phyloP scores from a whole-genome alignment of 805 yeast genomes.

The Cyberlindnera mississippiensis region DNA sequence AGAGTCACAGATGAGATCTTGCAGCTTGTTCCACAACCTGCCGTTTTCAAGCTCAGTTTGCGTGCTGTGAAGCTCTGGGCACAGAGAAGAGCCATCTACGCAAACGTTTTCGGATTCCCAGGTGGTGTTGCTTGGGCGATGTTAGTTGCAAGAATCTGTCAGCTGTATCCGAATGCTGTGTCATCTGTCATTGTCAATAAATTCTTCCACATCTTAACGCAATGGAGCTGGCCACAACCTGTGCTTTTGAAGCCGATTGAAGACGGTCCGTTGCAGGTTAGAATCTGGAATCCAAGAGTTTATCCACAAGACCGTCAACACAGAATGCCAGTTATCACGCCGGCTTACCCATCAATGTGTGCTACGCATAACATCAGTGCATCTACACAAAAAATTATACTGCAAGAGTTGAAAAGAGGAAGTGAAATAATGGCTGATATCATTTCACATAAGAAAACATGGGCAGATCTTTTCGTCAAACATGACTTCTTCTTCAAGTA shows the following conservation, averaged over 20 bases:
- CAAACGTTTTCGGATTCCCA: conserved; percentile 93
- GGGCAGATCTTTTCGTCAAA: conserved; percentile 73
- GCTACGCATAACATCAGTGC: conserved; percentile 94
- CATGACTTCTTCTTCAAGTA: conserved; percentile 82
- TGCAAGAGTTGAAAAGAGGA: conserved; percentile 79
- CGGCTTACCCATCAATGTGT: conserved; percentile 98
- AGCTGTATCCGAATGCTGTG: conserved; percentile 92
- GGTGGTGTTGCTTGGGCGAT: conserved; percentile 99
- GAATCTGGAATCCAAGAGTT: conserved; percentile 94
- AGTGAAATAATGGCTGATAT: conserved; percentile 67
- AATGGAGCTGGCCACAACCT: conserved; percentile 99
- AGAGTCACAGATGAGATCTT: conserved; percentile 95
- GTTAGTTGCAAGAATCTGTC: conserved; percentile 97
- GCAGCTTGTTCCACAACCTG: conserved; percentile 84
- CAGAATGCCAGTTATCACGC: conserved; percentile 96
- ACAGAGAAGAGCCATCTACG: conserved; percentile 88
- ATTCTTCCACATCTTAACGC: conserved; percentile 77
- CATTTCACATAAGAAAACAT: conserved; percentile 52
- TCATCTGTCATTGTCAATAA: conserved; percentile 87
- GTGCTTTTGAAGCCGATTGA: conserved; percentile 89
- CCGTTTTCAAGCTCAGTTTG: conserved; percentile 87
- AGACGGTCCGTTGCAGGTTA: conserved; percentile 93
- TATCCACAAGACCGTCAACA: conserved; percentile 89
- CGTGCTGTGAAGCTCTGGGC: conserved; percentile 97
- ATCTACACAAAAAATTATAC: conserved; percentile 80